Percentiles rank a stretch among this genome's conserved stretches.
These are phyloP conservation scores for Acacia concinna DNA, from an alignment of 331 rosid genomes.

Conservation along the genomic window DNA sequence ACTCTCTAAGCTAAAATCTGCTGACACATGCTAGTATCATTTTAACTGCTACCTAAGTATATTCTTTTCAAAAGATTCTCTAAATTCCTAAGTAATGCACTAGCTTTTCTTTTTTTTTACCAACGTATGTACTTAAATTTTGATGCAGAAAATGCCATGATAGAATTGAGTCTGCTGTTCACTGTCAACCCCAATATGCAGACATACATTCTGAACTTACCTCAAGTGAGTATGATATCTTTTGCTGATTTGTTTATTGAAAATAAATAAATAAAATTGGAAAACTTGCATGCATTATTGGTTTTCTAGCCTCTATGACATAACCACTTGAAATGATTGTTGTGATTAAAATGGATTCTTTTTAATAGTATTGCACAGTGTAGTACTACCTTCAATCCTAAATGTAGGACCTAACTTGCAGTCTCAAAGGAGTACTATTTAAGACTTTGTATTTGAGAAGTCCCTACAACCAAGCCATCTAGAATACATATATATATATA, in stretches of 20 bases:
- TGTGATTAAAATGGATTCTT: not conserved
- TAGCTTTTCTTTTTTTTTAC: not conserved
- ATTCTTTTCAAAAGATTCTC: not conserved
- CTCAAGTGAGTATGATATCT: constrained; percentile 53
- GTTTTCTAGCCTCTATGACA: not conserved
- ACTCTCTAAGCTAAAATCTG: not conserved
- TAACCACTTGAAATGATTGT: not conserved
- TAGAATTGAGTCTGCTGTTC: constrained; percentile 44
- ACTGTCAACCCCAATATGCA: constrained; percentile 34
- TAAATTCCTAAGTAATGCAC: not conserved
- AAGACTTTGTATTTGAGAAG: not conserved
- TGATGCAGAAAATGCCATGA: constrained; percentile 67
- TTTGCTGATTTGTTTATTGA: constrained; percentile 7
- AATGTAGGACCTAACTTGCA: too few species aligned
- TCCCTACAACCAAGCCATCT: not conserved
- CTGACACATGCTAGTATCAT: not conserved
- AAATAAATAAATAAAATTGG: not conserved
- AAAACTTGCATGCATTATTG: not conserved
- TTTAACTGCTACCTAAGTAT: not conserved
- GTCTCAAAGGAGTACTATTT: not conserved
- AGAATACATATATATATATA: too few species aligned
- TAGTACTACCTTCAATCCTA: not conserved
- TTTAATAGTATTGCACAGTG: not conserved
- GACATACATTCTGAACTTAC: constrained; percentile 56
- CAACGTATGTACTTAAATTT: constrained; percentile 10